phyloP scores from a whole-genome alignment of 345 rosid genomes.

The Physaria fendleri region DNA sequence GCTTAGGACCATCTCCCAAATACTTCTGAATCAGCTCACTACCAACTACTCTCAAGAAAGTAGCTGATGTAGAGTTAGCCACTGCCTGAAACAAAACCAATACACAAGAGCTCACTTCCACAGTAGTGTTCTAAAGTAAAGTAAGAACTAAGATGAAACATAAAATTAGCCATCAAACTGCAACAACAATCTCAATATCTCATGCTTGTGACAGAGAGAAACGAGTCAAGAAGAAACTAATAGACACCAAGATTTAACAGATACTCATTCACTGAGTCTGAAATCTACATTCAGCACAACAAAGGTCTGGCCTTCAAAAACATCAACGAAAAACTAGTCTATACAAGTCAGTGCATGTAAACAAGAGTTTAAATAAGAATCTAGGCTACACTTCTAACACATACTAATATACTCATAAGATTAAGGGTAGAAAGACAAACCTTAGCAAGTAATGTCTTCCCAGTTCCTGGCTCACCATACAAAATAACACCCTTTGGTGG shows the following conservation, averaged over 20 bases:
- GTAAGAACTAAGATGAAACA: not conserved
- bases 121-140: not conserved
- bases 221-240: too few species aligned
- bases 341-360: too few species aligned
- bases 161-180: not conserved
- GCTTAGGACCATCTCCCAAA: slow-evolving; percentile 93
- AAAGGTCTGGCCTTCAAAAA: too few species aligned
- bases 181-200: not conserved
- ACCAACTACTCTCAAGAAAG: slow-evolving; percentile 93
- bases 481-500: slow-evolving; percentile 98
- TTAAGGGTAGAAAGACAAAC: slow-evolving; percentile 33
- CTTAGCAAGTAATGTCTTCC: slow-evolving; percentile 97
- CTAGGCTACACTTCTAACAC: not conserved
- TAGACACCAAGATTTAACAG: too few species aligned
- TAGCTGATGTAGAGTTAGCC: slow-evolving; percentile 97
- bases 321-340: too few species aligned
- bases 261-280: too few species aligned
- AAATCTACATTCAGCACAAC: too few species aligned
- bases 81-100: slow-evolving; percentile 56
- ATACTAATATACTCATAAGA: not conserved
- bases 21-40: slow-evolving; percentile 95
- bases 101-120: not conserved
- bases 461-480: slow-evolving; percentile 99
- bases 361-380: not conserved
- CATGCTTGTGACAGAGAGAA: too few species aligned